Evolutionary conservation across 768 basidiomycete species (phyloP).

Genomic region (Hypholoma sublateritium): DNA sequence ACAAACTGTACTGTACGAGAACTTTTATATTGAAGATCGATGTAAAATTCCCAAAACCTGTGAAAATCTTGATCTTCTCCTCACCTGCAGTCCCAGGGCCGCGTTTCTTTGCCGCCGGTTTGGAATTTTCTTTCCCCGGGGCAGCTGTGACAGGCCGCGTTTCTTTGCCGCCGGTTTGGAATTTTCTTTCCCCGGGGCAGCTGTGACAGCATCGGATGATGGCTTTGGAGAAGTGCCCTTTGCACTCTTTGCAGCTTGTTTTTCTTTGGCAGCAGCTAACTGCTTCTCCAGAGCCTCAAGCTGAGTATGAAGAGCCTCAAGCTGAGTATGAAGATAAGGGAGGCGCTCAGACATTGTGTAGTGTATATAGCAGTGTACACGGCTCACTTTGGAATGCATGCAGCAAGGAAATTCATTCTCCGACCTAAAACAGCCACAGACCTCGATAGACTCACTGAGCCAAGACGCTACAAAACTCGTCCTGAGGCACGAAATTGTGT

Average conservation of each 20-base stretch:
- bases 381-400: too few relatives aligned
- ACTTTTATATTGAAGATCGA: background rate
- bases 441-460: too few relatives aligned
- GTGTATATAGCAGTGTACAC: too few relatives aligned
- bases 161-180: background rate
- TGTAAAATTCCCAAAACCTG: background rate
- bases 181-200: background rate
- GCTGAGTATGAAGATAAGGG: background rate
- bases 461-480: too few relatives aligned
- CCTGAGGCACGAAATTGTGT: too few relatives aligned
- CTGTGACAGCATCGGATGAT: background rate
- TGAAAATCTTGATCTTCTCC: background rate
- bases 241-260: background rate
- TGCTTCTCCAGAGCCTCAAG: background rate
- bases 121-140: background rate
- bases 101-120: background rate
- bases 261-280: background rate
- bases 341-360: too few relatives aligned
- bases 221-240: background rate
- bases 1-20: background rate
- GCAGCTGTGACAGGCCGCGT: background rate
- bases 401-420: too few relatives aligned
- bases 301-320: background rate
- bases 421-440: too few relatives aligned
- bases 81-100: background rate